A percentile compares a stretch with the other conserved stretches of the same genome.
Conservation (phyloP, 108 stramenopile species). For the Nitzschia inconspicua region DNA sequence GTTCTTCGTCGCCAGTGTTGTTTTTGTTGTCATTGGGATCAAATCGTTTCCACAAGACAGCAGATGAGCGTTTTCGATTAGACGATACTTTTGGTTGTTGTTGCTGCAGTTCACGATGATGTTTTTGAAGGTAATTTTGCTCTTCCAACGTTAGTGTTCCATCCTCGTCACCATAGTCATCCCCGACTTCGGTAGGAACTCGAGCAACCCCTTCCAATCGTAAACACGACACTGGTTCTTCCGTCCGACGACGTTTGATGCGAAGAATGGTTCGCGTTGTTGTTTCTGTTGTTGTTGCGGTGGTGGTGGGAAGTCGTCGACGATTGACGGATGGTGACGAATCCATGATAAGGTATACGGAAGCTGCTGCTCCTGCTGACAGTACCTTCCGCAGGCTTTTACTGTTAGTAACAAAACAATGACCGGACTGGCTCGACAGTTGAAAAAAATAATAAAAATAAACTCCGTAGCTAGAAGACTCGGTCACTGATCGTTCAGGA, state of each 20-base stretch:
- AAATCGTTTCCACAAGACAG: slow-evolving; percentile 27
- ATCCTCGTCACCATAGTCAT: neutral
- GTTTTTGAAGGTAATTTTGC: neutral
- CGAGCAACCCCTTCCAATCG: slow-evolving; percentile 15
- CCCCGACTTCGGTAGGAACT: neutral
- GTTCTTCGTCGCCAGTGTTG: neutral
- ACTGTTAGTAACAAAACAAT: no score
- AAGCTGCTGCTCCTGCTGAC: no score
- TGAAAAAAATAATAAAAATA: no score
- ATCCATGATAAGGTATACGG: no score
- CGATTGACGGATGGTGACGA: no score
- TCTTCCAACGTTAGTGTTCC: neutral
- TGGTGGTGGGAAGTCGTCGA: no score
- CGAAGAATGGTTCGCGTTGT: slow-evolving; percentile 20
- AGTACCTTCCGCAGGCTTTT: no score
- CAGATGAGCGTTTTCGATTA: neutral
- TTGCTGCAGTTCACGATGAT: neutral
- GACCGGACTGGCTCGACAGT: no score
- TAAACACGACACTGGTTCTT: slow-evolving; percentile 25
- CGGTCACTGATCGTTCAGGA: no score
- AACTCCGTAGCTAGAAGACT: no score
- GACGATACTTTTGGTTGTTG: neutral
- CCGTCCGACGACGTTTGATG: slow-evolving; percentile 32
- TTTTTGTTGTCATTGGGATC: neutral
- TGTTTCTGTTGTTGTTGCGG: neutral